A percentile compares a stretch with the other conserved stretches of the same genome.
Evolutionary conservation across 108 stramenopile genomes (phyloP).

Genomic region (Stephanodiscus triporus): DNA sequence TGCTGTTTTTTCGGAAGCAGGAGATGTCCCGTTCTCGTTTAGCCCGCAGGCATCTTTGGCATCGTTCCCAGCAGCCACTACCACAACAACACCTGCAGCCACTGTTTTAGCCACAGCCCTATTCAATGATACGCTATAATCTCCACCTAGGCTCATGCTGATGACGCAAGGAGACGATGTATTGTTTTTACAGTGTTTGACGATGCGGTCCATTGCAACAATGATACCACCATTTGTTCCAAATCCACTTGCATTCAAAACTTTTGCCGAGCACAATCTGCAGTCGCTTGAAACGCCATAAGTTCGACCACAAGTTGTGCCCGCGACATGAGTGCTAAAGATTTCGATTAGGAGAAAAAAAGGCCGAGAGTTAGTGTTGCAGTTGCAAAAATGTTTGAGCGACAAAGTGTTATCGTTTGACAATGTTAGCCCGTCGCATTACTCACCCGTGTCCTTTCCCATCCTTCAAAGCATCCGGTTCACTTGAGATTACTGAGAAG

Average conservation of each 20-base stretch:
- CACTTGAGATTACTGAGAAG: neutral
- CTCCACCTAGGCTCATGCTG: slow-evolving; percentile 2
- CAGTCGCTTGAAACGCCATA: neutral
- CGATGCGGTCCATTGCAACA: neutral
- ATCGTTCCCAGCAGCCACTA: neutral
- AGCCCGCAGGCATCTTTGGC: too few species aligned
- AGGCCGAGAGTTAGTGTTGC: neutral
- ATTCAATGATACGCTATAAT: neutral
- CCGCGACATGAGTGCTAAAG: neutral
- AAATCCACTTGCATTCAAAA: slow-evolving; percentile 1
- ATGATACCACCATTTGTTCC: neutral
- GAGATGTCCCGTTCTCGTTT: neutral
- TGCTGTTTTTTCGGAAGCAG: neutral
- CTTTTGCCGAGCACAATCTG: neutral
- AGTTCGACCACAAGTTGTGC: neutral
- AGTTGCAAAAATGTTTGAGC: neutral
- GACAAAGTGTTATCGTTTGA: neutral
- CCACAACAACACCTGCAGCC: slow-evolving; percentile 4
- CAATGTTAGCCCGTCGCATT: neutral
- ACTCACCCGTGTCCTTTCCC: neutral
- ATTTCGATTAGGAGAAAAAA: neutral
- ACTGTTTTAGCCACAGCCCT: neutral
- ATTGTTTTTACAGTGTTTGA: neutral
- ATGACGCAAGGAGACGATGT: slow-evolving; percentile 2
- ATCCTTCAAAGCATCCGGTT: neutral